Evolutionary conservation across 2,329 filamentous ascomycete genomes (phyloP).

Genomic region (Verticillium nonalfalfae): DNA sequence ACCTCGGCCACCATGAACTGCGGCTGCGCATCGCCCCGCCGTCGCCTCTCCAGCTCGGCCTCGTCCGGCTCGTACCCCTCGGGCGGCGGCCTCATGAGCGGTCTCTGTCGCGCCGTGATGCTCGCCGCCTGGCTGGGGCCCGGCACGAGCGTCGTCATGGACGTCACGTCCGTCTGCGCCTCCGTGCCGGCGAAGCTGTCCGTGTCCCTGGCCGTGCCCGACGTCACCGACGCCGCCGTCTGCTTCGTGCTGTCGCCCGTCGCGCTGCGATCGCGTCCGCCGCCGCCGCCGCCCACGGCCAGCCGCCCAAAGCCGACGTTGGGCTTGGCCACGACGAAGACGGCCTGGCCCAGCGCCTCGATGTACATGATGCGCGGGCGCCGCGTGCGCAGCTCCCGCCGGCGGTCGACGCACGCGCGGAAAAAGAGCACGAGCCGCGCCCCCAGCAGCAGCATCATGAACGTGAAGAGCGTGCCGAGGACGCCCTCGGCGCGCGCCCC

Average conservation of each 20-base stretch:
- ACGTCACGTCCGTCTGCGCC: background rate
- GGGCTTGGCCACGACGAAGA: constrained; percentile 14
- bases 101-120: constrained; percentile 2
- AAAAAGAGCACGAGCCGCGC: constrained; percentile 18
- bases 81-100: constrained; percentile 8
- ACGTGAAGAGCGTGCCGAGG: background rate
- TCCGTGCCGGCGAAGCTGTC: background rate
- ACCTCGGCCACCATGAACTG: constrained; percentile 12
- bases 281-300: background rate
- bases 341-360: constrained; percentile 12
- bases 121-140: background rate
- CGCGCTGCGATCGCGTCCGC: background rate
- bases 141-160: background rate
- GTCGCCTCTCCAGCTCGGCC: constrained; percentile 13
- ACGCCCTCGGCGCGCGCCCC: background rate
- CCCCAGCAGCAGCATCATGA: background rate
- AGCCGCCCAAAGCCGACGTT: constrained; percentile 1
- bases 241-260: background rate
- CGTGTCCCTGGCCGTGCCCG: background rate
- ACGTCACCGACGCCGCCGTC: background rate
- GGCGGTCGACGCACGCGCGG: constrained; percentile 18
- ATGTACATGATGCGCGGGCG: constrained; percentile 16
- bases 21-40: constrained; percentile 16
- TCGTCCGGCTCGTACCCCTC: constrained; percentile 13
- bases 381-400: constrained; percentile 8